Evolutionary conservation across 306 rosid genomes (phyloP).

Genomic region (Hippophae gyantsensis): DNA sequence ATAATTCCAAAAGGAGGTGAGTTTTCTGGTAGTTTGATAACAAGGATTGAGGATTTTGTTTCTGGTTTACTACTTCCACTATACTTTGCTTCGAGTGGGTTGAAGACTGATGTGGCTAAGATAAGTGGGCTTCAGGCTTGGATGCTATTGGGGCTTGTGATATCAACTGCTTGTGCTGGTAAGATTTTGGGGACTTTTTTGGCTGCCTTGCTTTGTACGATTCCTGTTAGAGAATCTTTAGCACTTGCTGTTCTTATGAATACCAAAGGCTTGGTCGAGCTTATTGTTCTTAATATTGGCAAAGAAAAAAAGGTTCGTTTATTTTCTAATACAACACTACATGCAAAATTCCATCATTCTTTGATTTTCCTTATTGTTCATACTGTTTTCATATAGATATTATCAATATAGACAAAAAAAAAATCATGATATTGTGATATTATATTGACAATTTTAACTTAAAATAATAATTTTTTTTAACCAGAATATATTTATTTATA

Average conservation of each 20-base stretch:
- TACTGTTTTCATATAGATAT: too few relatives aligned
- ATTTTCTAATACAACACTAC: background rate
- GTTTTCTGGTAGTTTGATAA: constrained; percentile 44
- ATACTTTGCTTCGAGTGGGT: constrained; percentile 78
- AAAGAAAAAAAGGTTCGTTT: constrained; percentile 72
- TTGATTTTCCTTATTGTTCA: background rate
- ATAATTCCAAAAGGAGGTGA: constrained; percentile 56
- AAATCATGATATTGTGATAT: too few relatives aligned
- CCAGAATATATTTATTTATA: too few relatives aligned
- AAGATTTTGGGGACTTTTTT: constrained; percentile 66
- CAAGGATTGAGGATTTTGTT: constrained; percentile 75
- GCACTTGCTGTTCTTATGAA: constrained; percentile 84
- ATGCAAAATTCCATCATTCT: background rate
- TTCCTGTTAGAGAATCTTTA: constrained; percentile 57
- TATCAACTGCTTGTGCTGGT: constrained; percentile 62
- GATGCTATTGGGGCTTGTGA: constrained; percentile 59
- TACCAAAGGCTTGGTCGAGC: constrained; percentile 86
- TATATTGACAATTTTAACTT: too few relatives aligned
- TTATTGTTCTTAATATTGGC: constrained; percentile 90
- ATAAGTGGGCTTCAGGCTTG: constrained; percentile 48
- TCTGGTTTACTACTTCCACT: constrained; percentile 70
- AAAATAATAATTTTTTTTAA: too few relatives aligned
- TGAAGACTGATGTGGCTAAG: constrained; percentile 70
- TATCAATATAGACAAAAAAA: too few relatives aligned
- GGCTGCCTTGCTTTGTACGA: constrained; percentile 55